These are phyloP conservation scores for Acanthamoeba polyphaga DNA, from an alignment of 208 protist genomes.

Conservation along the genomic window DNA sequence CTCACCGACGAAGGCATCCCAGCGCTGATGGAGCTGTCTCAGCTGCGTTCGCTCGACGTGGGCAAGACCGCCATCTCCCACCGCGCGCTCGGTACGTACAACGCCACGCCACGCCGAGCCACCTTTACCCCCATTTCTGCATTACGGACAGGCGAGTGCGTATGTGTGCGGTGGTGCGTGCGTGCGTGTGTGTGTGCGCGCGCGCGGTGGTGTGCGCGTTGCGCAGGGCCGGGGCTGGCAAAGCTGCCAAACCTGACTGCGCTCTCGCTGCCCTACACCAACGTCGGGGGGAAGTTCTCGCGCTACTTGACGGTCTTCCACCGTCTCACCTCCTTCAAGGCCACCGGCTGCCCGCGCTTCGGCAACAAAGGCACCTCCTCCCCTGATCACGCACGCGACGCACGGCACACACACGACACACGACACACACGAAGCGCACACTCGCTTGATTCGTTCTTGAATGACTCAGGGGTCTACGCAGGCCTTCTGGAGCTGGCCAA, in stretches of 20 bases:
- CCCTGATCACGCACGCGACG: neutral
- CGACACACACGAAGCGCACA: too few species aligned
- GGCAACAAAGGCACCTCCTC: conserved; percentile 27
- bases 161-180: neutral
- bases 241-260: neutral
- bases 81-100: neutral
- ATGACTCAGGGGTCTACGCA: neutral
- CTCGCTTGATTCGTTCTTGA: neutral
- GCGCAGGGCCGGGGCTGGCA: neutral
- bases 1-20: conserved; percentile 21
- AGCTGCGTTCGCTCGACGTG: conserved; percentile 50
- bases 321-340: conserved; percentile 18
- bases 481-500: conserved; percentile 34
- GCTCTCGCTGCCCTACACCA: conserved; percentile 52
- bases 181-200: neutral
- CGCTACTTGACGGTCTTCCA: conserved; percentile 18
- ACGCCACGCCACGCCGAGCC: neutral
- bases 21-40: neutral
- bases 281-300: conserved; percentile 50
- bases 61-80: conserved; percentile 45
- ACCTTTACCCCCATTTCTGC: neutral
- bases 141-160: neutral
- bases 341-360: conserved; percentile 35
- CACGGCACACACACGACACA: too few species aligned
- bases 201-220: too few species aligned